A percentile compares a stretch with the other conserved stretches of the same genome.
Conservation (phyloP, 805 yeast genomes). For the Zygotorulaspora florentina region DNA sequence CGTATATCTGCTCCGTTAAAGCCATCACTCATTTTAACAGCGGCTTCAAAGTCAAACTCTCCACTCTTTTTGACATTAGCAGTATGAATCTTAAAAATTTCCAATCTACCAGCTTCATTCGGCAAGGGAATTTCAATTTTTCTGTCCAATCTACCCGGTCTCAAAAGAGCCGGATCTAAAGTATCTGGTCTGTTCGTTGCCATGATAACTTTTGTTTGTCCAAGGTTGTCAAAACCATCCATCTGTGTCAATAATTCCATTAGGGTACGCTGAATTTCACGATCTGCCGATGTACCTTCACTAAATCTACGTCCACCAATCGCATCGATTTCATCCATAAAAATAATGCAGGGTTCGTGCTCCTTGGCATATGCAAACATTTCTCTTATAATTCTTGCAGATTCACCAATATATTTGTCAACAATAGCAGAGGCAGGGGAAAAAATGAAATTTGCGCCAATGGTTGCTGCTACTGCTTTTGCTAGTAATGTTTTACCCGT, state of each 20-base stretch:
- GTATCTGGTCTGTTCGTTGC: constrained; percentile 99
- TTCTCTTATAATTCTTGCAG: constrained; percentile 93
- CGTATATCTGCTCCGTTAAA: constrained; percentile 98
- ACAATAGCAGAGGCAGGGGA: constrained; percentile 99
- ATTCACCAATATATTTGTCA: constrained; percentile 96
- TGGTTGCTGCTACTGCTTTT: constrained; percentile 97
- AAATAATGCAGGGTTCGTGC: constrained; percentile 96
- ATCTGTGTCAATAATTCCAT: constrained; percentile 96
- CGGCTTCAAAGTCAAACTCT: constrained; percentile 94
- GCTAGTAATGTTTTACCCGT: constrained; percentile 96
- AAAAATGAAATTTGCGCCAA: constrained; percentile 95
- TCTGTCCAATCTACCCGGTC: constrained; percentile 97
- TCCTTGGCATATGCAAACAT: constrained; percentile 98
- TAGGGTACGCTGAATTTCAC: constrained; percentile 95
- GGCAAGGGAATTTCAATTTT: constrained; percentile 95
- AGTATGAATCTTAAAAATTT: constrained; percentile 90
- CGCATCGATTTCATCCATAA: constrained; percentile 98
- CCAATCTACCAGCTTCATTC: constrained; percentile 91
- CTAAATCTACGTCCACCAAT: constrained; percentile 97
- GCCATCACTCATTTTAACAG: constrained; percentile 98
- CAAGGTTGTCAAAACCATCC: constrained; percentile 97
- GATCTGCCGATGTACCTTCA: constrained; percentile 97
- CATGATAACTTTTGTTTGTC: constrained; percentile 96
- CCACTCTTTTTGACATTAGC: constrained; percentile 82
- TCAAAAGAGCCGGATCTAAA: constrained; percentile 90